Conservation (phyloP, 495 filamentous ascomycete genomes). For the Podospora comata region DNA sequence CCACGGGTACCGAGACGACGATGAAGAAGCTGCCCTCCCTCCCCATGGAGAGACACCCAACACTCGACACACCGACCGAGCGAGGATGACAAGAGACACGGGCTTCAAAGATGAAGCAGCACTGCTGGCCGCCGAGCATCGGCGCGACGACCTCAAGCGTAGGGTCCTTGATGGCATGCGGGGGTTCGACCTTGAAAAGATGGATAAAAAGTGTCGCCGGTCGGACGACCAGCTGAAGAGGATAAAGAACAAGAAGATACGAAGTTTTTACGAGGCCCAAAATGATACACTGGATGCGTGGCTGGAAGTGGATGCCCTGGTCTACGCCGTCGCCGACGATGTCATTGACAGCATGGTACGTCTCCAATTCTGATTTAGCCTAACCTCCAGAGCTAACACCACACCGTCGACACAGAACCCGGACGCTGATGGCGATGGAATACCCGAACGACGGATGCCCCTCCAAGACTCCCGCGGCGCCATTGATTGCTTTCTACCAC, state of each 20-base stretch:
- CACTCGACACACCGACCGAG: background rate
- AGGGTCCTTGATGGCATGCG: conserved; percentile 39
- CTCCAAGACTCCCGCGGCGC: conserved; percentile 38
- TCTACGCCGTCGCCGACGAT: conserved; percentile 50
- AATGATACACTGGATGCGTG: conserved; percentile 51
- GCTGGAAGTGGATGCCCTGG: conserved; percentile 51
- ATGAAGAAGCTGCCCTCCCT: conserved; percentile 10
- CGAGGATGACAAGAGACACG: background rate
- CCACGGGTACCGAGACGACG: background rate
- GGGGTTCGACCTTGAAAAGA: conserved; percentile 33
- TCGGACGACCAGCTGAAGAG: conserved; percentile 43
- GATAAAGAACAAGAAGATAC: conserved; percentile 48
- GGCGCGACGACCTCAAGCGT: conserved; percentile 37
- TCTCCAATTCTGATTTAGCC: background rate
- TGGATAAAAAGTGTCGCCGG: conserved; percentile 42
- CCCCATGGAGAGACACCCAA: background rate
- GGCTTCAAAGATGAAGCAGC: conserved; percentile 12
- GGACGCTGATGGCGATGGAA: conserved; percentile 49
- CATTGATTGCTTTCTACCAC: conserved; percentile 45
- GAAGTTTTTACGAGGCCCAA: conserved; percentile 47
- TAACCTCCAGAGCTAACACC: background rate
- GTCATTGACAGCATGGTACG: conserved; percentile 47
- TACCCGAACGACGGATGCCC: conserved; percentile 40
- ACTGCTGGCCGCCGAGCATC: conserved; percentile 15
- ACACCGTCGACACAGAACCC: conserved; percentile 30